Evolutionary conservation across 768 basidiomycete genomes (phyloP).

Genomic region (Lactifluus subvellereus): DNA sequence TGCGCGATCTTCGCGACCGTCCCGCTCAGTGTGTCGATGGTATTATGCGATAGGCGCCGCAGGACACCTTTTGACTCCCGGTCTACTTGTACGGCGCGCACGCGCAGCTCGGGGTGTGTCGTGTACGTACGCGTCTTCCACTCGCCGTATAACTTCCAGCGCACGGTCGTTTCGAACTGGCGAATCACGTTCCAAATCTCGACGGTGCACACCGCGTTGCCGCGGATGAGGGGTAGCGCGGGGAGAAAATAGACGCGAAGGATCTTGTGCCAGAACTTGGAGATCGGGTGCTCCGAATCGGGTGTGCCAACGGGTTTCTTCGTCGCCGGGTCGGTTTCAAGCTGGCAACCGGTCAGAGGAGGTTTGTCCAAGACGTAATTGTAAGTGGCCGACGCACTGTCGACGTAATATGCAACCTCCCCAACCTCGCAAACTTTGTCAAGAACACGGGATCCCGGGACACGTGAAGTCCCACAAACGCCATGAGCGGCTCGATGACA

Average conservation of each 20-base stretch:
- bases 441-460: slow-evolving; percentile 74
- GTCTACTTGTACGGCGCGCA: slow-evolving; percentile 78
- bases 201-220: slow-evolving; percentile 82
- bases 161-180: slow-evolving; percentile 67
- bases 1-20: slow-evolving; percentile 90
- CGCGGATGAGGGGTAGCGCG: slow-evolving; percentile 75
- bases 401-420: slow-evolving; percentile 54
- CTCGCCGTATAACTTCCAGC: slow-evolving; percentile 93
- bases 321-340: slow-evolving; percentile 51
- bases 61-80: slow-evolving; percentile 86
- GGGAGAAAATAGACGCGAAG: slow-evolving; percentile 80
- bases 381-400: slow-evolving; percentile 37
- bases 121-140: slow-evolving; percentile 76
- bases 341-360: slow-evolving; percentile 28
- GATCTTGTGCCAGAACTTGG: slow-evolving; percentile 81
- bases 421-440: slow-evolving; percentile 75
- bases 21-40: slow-evolving; percentile 78
- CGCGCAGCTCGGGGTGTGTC: slow-evolving; percentile 70
- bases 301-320: slow-evolving; percentile 52
- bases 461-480: slow-evolving; percentile 73
- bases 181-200: slow-evolving; percentile 91
- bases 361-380: background rate
- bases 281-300: slow-evolving; percentile 53
- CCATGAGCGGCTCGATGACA: slow-evolving; percentile 74
- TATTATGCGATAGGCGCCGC: slow-evolving; percentile 78